Conservation (phyloP, 2,329 filamentous ascomycete genomes). For the Pyrenophora seminiperda region DNA sequence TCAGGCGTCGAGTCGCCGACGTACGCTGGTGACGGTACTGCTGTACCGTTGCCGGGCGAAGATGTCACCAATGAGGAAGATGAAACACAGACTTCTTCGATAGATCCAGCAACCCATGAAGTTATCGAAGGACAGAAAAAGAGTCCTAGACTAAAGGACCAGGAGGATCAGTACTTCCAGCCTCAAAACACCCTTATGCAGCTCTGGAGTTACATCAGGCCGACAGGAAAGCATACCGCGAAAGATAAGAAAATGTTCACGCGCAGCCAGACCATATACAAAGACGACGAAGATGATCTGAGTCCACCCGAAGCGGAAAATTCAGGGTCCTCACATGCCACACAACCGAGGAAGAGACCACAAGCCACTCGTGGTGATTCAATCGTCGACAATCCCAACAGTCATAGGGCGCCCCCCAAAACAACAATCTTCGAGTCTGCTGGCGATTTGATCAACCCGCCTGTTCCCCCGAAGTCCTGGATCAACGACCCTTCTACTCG, state of each 20-base stretch:
- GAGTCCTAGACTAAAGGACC: slow-evolving; percentile 23
- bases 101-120: slow-evolving; percentile 39
- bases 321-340: slow-evolving; percentile 18
- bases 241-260: slow-evolving; percentile 67
- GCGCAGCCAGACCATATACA: slow-evolving; percentile 41
- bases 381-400: slow-evolving; percentile 52
- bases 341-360: slow-evolving; percentile 46
- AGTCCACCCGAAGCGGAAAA: slow-evolving; percentile 11
- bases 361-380: slow-evolving; percentile 57
- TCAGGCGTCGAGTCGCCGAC: slow-evolving; percentile 37
- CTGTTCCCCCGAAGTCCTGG: slow-evolving; percentile 79
- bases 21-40: slow-evolving; percentile 46
- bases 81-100: slow-evolving; percentile 48
- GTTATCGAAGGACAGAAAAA: slow-evolving; percentile 39
- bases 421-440: slow-evolving; percentile 96
- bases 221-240: slow-evolving; percentile 65
- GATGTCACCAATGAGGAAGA: slow-evolving; percentile 72
- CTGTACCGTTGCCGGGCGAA: slow-evolving; percentile 73
- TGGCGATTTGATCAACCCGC: slow-evolving; percentile 88
- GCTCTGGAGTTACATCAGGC: slow-evolving; percentile 77
- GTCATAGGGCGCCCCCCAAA: slow-evolving; percentile 74
- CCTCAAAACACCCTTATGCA: slow-evolving; percentile 53
- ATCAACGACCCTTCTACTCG: slow-evolving; percentile 81
- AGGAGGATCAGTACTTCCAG: slow-evolving; percentile 31
- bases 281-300: slow-evolving; percentile 27